Percentiles rank a stretch among this genome's conserved stretches.
Evolutionary conservation across 306 rosid genomes (phyloP).

Genomic region (Corylus heterophylla): DNA sequence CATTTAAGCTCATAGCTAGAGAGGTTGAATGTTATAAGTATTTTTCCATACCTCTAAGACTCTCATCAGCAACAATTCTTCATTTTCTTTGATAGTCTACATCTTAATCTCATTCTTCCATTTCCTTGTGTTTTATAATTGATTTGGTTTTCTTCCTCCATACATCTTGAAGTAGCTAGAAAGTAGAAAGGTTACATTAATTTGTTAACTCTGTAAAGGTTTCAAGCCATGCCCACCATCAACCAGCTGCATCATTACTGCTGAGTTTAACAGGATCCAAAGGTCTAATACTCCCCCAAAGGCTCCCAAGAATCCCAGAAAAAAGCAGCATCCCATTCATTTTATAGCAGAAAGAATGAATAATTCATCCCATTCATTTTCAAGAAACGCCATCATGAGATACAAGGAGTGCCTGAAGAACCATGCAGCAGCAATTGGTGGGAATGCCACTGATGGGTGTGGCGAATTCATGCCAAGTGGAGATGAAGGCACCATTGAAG

Average conservation of each 20-base stretch:
- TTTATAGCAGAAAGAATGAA: not conserved
- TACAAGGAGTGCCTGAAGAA: slow-evolving; percentile 54
- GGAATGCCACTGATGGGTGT: slow-evolving; percentile 60
- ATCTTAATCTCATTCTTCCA: not conserved
- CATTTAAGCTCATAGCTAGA: not conserved
- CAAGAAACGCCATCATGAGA: slow-evolving; percentile 16
- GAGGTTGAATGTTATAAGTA: not conserved
- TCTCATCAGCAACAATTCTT: not conserved
- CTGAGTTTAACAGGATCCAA: not conserved
- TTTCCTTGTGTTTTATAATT: not conserved
- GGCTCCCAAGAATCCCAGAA: slow-evolving; percentile 2
- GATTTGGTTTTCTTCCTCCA: not conserved
- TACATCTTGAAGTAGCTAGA: not conserved
- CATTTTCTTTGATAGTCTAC: not conserved
- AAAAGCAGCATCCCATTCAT: not conserved
- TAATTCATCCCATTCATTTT: not conserved
- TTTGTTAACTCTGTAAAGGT: not conserved
- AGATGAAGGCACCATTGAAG: slow-evolving; percentile 44
- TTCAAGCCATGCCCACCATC: not conserved
- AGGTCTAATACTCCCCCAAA: not conserved
- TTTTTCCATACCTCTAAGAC: not conserved
- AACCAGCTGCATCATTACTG: not conserved
- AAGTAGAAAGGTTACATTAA: not conserved
- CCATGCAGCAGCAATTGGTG: slow-evolving; percentile 65
- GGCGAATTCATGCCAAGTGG: slow-evolving; percentile 58